Evolutionary conservation across 805 yeast genomes (phyloP).

Genomic region (Ogataea wickerhamii): DNA sequence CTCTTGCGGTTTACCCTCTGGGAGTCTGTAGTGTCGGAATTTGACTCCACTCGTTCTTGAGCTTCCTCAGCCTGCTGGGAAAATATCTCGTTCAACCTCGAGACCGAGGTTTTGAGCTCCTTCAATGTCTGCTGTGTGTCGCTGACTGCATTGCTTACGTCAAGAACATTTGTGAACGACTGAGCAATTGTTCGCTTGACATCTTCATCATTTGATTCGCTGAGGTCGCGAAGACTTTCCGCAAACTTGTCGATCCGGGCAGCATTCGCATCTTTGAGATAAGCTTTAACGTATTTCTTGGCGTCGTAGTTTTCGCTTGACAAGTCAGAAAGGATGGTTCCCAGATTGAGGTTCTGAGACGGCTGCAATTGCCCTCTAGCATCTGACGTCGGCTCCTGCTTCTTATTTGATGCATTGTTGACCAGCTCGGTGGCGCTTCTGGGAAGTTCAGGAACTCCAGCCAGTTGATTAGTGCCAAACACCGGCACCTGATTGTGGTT

Average conservation of each 20-base stretch:
- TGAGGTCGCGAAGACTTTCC: conserved; percentile 47
- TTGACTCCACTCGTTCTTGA: conserved; percentile 10
- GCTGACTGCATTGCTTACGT: conserved; percentile 56
- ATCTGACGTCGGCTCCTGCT: background rate
- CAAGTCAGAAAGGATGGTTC: conserved; percentile 34
- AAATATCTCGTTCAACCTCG: conserved; percentile 57
- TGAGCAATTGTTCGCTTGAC: conserved; percentile 56
- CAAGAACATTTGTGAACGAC: conserved; percentile 59
- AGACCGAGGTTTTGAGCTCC: conserved; percentile 55
- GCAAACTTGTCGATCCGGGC: conserved; percentile 69
- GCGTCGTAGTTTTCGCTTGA: conserved; percentile 46
- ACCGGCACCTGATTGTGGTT: conserved; percentile 16
- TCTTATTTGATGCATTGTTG: background rate
- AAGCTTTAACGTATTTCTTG: conserved; percentile 42
- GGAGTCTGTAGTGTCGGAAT: conserved; percentile 16
- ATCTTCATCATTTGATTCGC: conserved; percentile 49
- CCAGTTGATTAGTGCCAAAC: conserved; percentile 1
- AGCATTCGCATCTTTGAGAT: conserved; percentile 64
- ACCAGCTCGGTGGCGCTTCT: conserved; percentile 3
- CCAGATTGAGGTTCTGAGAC: conserved; percentile 6
- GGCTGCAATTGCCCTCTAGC: conserved; percentile 6
- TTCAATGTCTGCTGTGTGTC: conserved; percentile 64
- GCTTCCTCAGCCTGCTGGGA: conserved; percentile 37
- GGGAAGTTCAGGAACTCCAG: conserved; percentile 14
- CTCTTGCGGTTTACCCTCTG: conserved; percentile 60